Evolutionary conservation across 768 basidiomycete species (phyloP), one percentile per base, ranked within the genome.

Genomic region (Panaeolus papilionaceus): DNA sequence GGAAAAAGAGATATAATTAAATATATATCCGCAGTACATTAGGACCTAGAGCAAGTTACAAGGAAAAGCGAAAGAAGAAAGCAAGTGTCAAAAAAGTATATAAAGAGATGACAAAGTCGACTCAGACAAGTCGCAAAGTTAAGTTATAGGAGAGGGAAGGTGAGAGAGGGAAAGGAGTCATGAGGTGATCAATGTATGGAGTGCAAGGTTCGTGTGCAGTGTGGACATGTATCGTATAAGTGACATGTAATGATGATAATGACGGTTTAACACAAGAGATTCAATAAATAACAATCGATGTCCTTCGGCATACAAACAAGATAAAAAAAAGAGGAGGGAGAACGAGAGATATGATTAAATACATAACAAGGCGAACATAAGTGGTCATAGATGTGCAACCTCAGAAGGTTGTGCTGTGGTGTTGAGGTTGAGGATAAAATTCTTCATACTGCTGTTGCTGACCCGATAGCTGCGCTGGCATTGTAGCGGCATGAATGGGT

Each of bases 401-500:
- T 63, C 20, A 63, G 18, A 63, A 45, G 0, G 62, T 23, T 4
- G 44, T 63, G 44, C 12, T 40, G 23, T 70, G 69, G 39, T 64
- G 64, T 18, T 70, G 66, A 63, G 66, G n/a, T 16, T 69, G 66
- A 62, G 66, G 20, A 58, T 70, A 70, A 33, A 62, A 67, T n/a
- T 63, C 66, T 38, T 67, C 66, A 38, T 65, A 66, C 62, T 61
- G 70, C 12, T 38, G 63, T 16, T 54, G 37, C 51, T 38, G 42
- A 20, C 65, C 68, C 23, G 54, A 10, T 18, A 63, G 18, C 26
- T 63, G n/a, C 63, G 58, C 45, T 61, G 68, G 38, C 64, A 68
- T 10, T 3, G 61, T 68, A 5, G 61, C 44, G 1, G 67, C 61
- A 40, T 68, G 68, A 1, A 66, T 38, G 1, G 67, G 67, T 20